Conservation (phyloP, 768 basidiomycete species). For the Leucocoprinus sp. region DNA sequence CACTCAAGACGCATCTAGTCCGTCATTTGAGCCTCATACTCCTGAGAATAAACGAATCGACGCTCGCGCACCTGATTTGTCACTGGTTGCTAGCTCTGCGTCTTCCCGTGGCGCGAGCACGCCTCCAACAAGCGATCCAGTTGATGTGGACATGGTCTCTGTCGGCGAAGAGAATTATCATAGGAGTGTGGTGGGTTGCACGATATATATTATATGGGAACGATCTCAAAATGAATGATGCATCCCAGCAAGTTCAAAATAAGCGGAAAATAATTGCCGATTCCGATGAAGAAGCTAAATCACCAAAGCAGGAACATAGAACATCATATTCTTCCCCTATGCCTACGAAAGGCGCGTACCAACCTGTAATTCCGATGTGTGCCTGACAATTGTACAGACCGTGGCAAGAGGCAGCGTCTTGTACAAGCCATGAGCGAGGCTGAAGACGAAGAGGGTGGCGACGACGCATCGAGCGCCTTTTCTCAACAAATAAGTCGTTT, state of each 20-base stretch:
- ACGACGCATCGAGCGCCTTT: conserved; percentile 40
- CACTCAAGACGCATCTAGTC: conserved; percentile 25
- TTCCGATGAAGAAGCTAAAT: conserved; percentile 53
- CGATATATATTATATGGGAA: too few species aligned
- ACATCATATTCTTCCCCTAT: conserved; percentile 30
- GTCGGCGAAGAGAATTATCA: conserved; percentile 33
- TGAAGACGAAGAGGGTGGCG: conserved; percentile 48
- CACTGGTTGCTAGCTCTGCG: conserved; percentile 28
- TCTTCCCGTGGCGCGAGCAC: conserved; percentile 51
- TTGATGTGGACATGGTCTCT: conserved; percentile 68
- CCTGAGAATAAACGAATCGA: conserved; percentile 30
- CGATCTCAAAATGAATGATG: conserved; percentile 6
- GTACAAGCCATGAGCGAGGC: conserved; percentile 39
- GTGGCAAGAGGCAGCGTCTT: conserved; percentile 55
- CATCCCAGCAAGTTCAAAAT: conserved; percentile 25
- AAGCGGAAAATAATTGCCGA: conserved; percentile 71
- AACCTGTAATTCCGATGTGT: background rate
- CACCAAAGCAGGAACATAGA: conserved; percentile 18
- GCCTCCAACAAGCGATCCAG: conserved; percentile 70
- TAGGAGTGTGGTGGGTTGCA: conserved; percentile 21
- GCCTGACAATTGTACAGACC: conserved; percentile 23
- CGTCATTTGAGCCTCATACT: conserved; percentile 28
- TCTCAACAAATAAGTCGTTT: conserved; percentile 54
- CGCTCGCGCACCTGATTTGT: conserved; percentile 26
- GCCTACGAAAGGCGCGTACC: conserved; percentile 23